Evolutionary conservation across 345 rosid genomes (phyloP).

Genomic region (thale cress (Arabidopsis thaliana)): TAIR10.1 NC_003075.7:12576001-12576500

Average conservation of each 20-base stretch:
- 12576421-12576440: slow-evolving; percentile 71
- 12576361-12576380: neutral
- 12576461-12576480: slow-evolving; percentile 32
- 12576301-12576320: slow-evolving; percentile 67
- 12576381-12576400: slow-evolving; percentile 39
- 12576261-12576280: slow-evolving; percentile 78
- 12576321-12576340: slow-evolving; percentile 10
- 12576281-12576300: slow-evolving; percentile 83
- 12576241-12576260: slow-evolving; percentile 75
- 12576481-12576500: slow-evolving; percentile 36
- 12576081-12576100: slow-evolving; percentile 64
- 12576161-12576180: neutral
- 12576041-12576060: slow-evolving; percentile 51
- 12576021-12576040: neutral
- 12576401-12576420: slow-evolving; percentile 76
- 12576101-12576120: slow-evolving; percentile 73
- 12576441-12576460: slow-evolving; percentile 50
- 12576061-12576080: slow-evolving; percentile 77
- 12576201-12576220: neutral
- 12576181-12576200: neutral
- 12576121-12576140: slow-evolving; percentile 44
- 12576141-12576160: slow-evolving; percentile 51
- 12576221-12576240: slow-evolving; percentile 54
- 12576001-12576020: neutral
- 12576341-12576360: neutral